These are phyloP conservation scores for Calonectria hawksworthii DNA, from an alignment of 2,329 filamentous ascomycete genomes.

Conservation along the genomic window DNA sequence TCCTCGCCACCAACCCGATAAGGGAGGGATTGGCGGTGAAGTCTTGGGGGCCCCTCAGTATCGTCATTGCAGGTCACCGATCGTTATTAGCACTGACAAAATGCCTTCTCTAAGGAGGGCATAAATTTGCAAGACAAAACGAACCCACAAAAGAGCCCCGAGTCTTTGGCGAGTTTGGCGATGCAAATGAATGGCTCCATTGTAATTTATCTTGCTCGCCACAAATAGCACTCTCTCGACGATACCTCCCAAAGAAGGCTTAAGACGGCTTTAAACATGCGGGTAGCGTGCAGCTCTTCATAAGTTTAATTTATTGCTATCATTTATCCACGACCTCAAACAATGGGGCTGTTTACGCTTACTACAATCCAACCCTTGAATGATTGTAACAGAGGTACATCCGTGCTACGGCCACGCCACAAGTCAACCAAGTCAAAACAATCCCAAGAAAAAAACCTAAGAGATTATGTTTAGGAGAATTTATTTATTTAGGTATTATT, in stretches of 20 bases:
- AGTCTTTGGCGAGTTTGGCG: not conserved
- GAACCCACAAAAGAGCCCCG: not conserved
- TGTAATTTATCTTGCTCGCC: not conserved
- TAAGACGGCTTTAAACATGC: not conserved
- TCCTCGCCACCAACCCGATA: not conserved
- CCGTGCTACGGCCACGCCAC: too few species aligned
- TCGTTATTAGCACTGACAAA: not conserved
- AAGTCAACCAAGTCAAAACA: too few species aligned
- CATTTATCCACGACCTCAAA: not conserved
- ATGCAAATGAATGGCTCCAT: not conserved
- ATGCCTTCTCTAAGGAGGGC: not conserved
- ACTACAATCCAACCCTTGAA: too few species aligned
- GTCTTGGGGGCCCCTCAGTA: not conserved
- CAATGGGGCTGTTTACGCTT: not conserved
- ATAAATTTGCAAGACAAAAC: not conserved
- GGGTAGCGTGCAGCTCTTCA: not conserved
- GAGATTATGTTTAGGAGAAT: too few species aligned
- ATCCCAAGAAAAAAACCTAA: too few species aligned
- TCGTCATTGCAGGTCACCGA: not conserved
- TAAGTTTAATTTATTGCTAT: not conserved
- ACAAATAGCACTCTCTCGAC: not conserved
- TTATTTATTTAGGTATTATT: too few species aligned
- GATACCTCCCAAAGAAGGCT: not conserved
- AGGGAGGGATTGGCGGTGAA: not conserved
- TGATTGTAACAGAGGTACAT: too few species aligned